phyloP scores from a whole-genome alignment of 352 stramenopile genomes.

The Phytophthora tentaculata region DNA sequence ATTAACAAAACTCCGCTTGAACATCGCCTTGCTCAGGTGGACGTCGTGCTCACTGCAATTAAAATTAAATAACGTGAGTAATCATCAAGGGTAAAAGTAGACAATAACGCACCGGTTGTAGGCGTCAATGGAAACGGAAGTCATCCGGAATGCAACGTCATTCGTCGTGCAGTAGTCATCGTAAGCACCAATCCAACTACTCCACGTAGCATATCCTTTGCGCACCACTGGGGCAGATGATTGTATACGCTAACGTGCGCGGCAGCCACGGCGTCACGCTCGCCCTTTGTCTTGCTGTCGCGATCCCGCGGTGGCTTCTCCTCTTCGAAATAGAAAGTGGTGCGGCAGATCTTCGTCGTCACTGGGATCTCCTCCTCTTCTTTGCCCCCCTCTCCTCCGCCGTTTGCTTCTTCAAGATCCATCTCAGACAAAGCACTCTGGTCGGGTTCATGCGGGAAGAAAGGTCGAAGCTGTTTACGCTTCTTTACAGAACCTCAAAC shows the following conservation, averaged over 20 bases:
- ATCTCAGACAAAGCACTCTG: too few species aligned
- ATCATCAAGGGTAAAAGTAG: too few species aligned
- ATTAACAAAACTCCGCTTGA: not conserved
- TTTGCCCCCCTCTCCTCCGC: too few species aligned
- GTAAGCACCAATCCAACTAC: not conserved
- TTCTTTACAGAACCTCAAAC: too few species aligned
- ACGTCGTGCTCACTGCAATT: not conserved
- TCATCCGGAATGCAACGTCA: too few species aligned
- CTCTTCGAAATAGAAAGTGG: not conserved
- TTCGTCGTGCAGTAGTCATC: not conserved
- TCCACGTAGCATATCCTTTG: not conserved
- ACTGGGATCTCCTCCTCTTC: too few species aligned
- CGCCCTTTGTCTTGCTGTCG: not conserved
- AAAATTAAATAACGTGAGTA: not conserved
- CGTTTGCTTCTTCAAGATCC: too few species aligned
- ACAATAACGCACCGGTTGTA: too few species aligned
- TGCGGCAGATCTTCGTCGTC: too few species aligned
- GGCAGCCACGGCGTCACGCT: not conserved
- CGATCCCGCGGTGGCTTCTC: not conserved
- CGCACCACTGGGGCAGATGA: not conserved
- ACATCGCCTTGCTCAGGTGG: not conserved
- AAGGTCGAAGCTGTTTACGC: too few species aligned
- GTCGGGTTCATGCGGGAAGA: too few species aligned
- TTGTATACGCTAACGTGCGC: not conserved
- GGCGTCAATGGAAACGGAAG: too few species aligned